A percentile compares a stretch with the other conserved stretches of the same genome.
Conservation (phyloP, 1,284 basidiomycete species). For the Leccinum cinnamomeum region DNA sequence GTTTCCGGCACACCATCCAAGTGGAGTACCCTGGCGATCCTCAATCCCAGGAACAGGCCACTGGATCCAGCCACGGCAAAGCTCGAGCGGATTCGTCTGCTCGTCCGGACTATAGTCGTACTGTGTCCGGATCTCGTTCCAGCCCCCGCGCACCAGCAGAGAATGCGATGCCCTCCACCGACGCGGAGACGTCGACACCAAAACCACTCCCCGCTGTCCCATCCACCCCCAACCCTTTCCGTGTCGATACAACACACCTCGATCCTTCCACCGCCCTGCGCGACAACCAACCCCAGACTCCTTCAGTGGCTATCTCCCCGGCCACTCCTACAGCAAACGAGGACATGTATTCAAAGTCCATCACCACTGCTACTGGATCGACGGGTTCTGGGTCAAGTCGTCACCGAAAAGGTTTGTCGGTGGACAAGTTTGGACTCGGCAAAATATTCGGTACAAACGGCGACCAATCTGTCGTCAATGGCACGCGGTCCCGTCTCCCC, state of each 20-base stretch:
- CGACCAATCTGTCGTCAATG: conserved; percentile 29
- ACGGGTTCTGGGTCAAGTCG: conserved; percentile 48
- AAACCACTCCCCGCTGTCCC: conserved; percentile 31
- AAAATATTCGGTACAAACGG: conserved; percentile 52
- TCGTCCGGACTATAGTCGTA: conserved; percentile 19
- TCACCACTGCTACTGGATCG: conserved; percentile 36
- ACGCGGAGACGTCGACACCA: conserved; percentile 1
- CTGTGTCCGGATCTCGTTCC: conserved; percentile 17
- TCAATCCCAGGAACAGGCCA: conserved; percentile 22
- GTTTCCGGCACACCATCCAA: conserved; percentile 84
- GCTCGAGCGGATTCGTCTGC: conserved; percentile 14
- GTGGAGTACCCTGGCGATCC: conserved; percentile 74
- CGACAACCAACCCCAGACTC: conserved; percentile 34
- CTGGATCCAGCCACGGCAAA: conserved; percentile 25
- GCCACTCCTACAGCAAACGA: conserved; percentile 47
- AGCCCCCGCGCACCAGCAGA: conserved; percentile 16
- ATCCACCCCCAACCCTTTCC: conserved; percentile 18
- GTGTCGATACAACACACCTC: conserved; percentile 25
- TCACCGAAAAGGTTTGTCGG: conserved; percentile 61
- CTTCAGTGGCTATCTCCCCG: conserved; percentile 46
- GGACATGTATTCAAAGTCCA: conserved; percentile 37
- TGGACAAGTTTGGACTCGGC: conserved; percentile 74
- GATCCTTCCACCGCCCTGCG: conserved; percentile 24
- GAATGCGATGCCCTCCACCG: conserved; percentile 15
- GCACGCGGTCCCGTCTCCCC: conserved; percentile 39